Evolutionary conservation across 306 rosid species (phyloP), one percentile per base, ranked within the genome.

Genomic region (Chamaecrista fasciculata): DNA sequence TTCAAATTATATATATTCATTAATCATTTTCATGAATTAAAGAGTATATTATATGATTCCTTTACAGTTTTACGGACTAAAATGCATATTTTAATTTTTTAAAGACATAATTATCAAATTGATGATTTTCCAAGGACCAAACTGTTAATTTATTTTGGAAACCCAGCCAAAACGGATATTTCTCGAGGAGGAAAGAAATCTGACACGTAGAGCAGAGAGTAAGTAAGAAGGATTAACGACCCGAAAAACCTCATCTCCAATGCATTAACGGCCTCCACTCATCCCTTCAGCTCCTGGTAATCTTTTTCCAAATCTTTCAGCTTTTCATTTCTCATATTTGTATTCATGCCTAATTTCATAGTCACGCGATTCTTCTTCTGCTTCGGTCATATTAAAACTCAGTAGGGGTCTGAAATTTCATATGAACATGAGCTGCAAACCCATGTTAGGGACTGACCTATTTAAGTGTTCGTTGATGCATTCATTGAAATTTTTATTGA

Each of bases 221-320:
- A 14, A 8, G 49, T 19, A 20, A 21, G 26, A 7, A 4, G 24
- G 33, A 8, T 20, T 29, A 20, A n/a, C n/a, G n/a, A n/a, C n/a
- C 47, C 69, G 64, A 16, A 29, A 11, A 26, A 39, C 52, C 51
- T 58, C 49, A 67, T 63, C 69, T 26, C 34, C 47, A 47, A 31
- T 12, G 69, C 56, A 5, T 72, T 21, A 47, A 62, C 73, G 52
- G 46, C 49, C 73, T 39, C 76, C 76, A 26, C 78, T 62, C 60
- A 20, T 67, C 44, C 26, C 20, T 51, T 19, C 44, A 2, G 44
- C 43, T 25, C 39, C 68, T 58, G 72, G 76, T 70, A 56, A 28
- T 55, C 10, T 50, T 46, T 65, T 28, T 12, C 11, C 29, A 16
- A 60, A 19, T 49, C n/a, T 21, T 29, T 51, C 29, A 61, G 16